Percentiles rank a stretch among this genome's conserved stretches.
These are phyloP conservation scores for Alternaria rosae DNA, from an alignment of 2,329 filamentous ascomycete genomes.

Conservation along the genomic window DNA sequence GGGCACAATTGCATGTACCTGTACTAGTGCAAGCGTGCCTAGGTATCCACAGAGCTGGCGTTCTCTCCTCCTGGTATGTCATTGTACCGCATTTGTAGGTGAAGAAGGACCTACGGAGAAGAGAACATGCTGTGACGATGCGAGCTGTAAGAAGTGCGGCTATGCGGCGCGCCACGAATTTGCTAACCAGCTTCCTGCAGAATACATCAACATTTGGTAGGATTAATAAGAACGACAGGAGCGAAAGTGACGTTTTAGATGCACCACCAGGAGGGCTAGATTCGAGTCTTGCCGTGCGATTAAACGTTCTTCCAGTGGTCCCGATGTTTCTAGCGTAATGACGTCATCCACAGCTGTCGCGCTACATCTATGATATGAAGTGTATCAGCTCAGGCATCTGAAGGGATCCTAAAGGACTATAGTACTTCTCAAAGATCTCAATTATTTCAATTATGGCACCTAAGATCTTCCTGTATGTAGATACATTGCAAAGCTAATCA, in stretches of 20 bases:
- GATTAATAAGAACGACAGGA: not conserved
- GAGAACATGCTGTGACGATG: not conserved
- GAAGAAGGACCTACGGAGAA: not conserved
- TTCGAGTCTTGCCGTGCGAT: not conserved
- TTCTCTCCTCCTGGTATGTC: not conserved
- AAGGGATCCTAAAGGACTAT: not conserved
- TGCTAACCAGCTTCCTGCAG: not conserved
- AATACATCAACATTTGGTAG: not conserved
- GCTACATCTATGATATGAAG: not conserved
- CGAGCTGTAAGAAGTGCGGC: not conserved
- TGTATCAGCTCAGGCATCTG: not conserved
- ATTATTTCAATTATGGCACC: conserved; percentile 22
- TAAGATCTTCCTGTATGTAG: conserved; percentile 32
- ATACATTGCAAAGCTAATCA: not conserved
- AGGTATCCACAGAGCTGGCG: not conserved
- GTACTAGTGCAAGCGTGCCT: not conserved
- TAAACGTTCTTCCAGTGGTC: conserved; percentile 4
- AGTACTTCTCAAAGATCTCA: not conserved
- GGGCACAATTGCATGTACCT: not conserved
- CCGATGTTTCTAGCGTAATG: not conserved
- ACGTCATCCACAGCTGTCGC: not conserved
- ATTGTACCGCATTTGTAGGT: not conserved
- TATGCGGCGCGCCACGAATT: not conserved
- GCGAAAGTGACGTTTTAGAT: not conserved
- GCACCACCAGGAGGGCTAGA: not conserved